Evolutionary conservation across 306 rosid species (phyloP).

Genomic region (Fagus sylvatica): DNA sequence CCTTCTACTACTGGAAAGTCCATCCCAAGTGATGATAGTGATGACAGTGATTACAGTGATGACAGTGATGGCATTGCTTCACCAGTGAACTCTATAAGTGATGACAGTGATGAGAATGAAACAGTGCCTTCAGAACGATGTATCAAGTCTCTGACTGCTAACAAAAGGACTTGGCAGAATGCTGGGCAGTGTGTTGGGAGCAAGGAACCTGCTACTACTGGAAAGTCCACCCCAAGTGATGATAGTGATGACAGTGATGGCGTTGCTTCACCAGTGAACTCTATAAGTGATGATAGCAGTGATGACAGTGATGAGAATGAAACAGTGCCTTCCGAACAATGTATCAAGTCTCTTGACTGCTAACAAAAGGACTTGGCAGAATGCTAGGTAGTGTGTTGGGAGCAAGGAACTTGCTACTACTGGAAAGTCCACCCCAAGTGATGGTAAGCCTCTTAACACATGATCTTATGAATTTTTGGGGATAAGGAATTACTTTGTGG

Average conservation of each 20-base stretch:
- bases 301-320: too few relatives aligned
- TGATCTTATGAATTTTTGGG: background rate
- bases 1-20: background rate
- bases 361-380: constrained; percentile 7
- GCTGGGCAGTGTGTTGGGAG: background rate
- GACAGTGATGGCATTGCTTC: constrained; percentile 31
- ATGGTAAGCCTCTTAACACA: background rate
- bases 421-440: background rate
- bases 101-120: too few relatives aligned
- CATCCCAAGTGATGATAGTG: background rate
- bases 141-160: constrained; percentile 24
- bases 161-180: constrained; percentile 9
- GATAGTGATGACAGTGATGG: too few relatives aligned
- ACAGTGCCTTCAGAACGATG: constrained; percentile 20
- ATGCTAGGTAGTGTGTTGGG: background rate
- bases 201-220: background rate
- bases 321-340: constrained; percentile 18
- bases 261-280: constrained; percentile 31
- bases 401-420: background rate
- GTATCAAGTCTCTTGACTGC: constrained; percentile 26
- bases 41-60: too few relatives aligned
- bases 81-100: constrained; percentile 25
- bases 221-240: background rate
- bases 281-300: background rate
- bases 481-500: background rate